phyloP scores from a whole-genome alignment of 1,139 yeast species.

The Scheffersomyces segobiensis region DNA sequence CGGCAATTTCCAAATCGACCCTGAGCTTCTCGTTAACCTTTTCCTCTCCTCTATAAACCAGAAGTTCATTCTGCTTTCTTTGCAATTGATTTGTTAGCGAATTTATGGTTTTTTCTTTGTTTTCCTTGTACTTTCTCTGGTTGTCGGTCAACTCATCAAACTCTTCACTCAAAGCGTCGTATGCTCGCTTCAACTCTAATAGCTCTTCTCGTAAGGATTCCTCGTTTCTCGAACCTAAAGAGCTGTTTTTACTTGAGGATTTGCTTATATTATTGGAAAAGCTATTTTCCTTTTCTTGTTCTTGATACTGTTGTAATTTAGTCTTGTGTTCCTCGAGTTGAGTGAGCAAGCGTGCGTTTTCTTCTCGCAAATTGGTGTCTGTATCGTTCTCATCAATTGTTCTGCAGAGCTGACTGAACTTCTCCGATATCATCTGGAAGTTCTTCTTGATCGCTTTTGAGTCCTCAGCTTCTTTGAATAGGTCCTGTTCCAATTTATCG shows the following conservation, averaged over 20 bases:
- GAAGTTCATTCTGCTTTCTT: slow-evolving; percentile 28
- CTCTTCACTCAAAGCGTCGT: slow-evolving; percentile 18
- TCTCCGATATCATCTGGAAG: slow-evolving; percentile 18
- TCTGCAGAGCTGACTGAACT: slow-evolving; percentile 19
- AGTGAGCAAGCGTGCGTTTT: slow-evolving; percentile 19
- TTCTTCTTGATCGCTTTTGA: slow-evolving; percentile 21
- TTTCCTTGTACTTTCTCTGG: slow-evolving; percentile 24
- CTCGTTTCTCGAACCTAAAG: not conserved
- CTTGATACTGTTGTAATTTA: slow-evolving; percentile 33
- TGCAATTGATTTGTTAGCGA: slow-evolving; percentile 30
- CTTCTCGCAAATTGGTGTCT: slow-evolving; percentile 14
- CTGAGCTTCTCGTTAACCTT: slow-evolving; percentile 29
- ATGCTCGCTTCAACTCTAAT: slow-evolving; percentile 13
- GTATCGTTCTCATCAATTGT: slow-evolving; percentile 12
- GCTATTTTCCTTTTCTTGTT: slow-evolving; percentile 1
- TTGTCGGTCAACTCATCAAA: slow-evolving; percentile 22
- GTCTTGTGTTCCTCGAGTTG: slow-evolving; percentile 19
- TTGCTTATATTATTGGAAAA: not conserved
- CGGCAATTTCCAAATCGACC: slow-evolving; percentile 42
- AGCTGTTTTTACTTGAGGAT: not conserved
- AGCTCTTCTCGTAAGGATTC: slow-evolving; percentile 4
- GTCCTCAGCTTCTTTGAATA: slow-evolving; percentile 23
- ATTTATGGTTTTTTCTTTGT: slow-evolving; percentile 26
- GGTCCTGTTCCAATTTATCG: slow-evolving; percentile 21
- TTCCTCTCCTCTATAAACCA: slow-evolving; percentile 20